phyloP scores from a whole-genome alignment of 208 protist genomes.

The Leishmania tarentolae region DNA sequence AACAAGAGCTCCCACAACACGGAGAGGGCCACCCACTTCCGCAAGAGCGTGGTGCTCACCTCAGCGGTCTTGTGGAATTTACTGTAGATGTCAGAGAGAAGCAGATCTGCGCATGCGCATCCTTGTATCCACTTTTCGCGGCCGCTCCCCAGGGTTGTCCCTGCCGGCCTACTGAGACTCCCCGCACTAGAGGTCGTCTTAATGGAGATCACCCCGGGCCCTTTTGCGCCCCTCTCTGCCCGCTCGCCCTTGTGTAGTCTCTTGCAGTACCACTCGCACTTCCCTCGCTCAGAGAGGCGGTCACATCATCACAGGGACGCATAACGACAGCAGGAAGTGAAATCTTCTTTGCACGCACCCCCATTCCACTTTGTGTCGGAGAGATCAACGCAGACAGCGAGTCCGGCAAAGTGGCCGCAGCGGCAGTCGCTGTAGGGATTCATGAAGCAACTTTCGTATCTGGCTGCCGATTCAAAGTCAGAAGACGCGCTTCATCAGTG shows the following conservation, averaged over 20 bases:
- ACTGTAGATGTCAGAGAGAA: constrained; percentile 30
- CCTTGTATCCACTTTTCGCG: constrained; percentile 25
- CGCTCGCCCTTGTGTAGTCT: background rate
- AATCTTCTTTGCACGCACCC: background rate
- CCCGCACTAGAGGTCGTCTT: too few relatives aligned
- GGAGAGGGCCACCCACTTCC: constrained; percentile 57
- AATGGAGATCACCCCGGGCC: background rate
- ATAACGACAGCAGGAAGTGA: background rate
- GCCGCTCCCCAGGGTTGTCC: background rate
- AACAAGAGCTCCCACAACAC: constrained; percentile 34
- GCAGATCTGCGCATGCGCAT: constrained; percentile 34
- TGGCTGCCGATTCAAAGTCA: background rate
- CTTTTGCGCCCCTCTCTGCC: background rate
- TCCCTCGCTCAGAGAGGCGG: background rate
- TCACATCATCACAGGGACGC: background rate
- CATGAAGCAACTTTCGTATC: background rate
- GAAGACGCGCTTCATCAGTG: background rate
- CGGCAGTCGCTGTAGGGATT: background rate
- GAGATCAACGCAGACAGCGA: background rate
- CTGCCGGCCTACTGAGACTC: background rate
- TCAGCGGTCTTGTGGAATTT: constrained; percentile 46
- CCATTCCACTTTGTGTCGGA: background rate
- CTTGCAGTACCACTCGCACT: background rate
- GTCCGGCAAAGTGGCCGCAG: background rate
- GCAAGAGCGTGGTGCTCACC: constrained; percentile 39